A percentile compares a stretch with the other conserved stretches of the same genome.
These are phyloP conservation scores for Ascocoryne sarcoides DNA, from an alignment of 2,329 filamentous ascomycete genomes.

Conservation along the genomic window DNA sequence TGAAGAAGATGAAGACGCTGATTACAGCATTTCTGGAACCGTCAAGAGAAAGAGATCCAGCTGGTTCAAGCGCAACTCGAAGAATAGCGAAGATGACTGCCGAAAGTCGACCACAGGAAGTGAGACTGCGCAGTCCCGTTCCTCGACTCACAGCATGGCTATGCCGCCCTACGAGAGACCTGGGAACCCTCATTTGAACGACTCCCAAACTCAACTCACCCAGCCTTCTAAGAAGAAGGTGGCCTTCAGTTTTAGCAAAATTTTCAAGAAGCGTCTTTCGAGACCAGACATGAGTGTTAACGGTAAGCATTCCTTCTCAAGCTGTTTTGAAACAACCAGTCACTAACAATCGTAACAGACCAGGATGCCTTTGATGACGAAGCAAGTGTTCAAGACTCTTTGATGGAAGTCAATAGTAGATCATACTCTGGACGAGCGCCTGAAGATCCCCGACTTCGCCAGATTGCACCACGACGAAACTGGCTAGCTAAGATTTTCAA, in stretches of 20 bases:
- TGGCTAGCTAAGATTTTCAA: slow-evolving; percentile 87
- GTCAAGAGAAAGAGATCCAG: slow-evolving; percentile 22
- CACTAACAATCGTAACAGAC: slow-evolving; percentile 11
- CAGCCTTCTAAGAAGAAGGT: slow-evolving; percentile 22
- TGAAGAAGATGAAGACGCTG: slow-evolving; percentile 12
- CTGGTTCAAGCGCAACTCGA: slow-evolving; percentile 28
- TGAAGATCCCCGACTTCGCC: slow-evolving; percentile 28
- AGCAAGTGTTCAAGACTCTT: slow-evolving; percentile 18
- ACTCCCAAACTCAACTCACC: background rate
- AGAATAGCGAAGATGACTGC: slow-evolving; percentile 13
- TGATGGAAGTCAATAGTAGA: slow-evolving; percentile 4
- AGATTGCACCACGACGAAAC: slow-evolving; percentile 63
- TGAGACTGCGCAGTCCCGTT: slow-evolving; percentile 10
- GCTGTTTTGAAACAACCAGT: no score
- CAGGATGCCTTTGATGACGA: slow-evolving; percentile 23
- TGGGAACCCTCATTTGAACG: slow-evolving; percentile 7
- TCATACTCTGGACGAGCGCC: slow-evolving; percentile 26
- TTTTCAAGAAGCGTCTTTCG: slow-evolving; percentile 24
- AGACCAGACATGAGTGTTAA: slow-evolving; percentile 22
- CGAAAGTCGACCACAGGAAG: slow-evolving; percentile 8
- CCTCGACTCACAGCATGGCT: slow-evolving; percentile 9
- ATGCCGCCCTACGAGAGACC: slow-evolving; percentile 8
- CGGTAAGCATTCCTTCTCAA: slow-evolving; percentile 19
- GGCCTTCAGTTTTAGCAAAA: slow-evolving; percentile 20
- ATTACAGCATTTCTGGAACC: slow-evolving; percentile 20